Evolutionary conservation across 2,329 filamentous ascomycete species (phyloP).

Genomic region (Penicillium griseofulvum): DNA sequence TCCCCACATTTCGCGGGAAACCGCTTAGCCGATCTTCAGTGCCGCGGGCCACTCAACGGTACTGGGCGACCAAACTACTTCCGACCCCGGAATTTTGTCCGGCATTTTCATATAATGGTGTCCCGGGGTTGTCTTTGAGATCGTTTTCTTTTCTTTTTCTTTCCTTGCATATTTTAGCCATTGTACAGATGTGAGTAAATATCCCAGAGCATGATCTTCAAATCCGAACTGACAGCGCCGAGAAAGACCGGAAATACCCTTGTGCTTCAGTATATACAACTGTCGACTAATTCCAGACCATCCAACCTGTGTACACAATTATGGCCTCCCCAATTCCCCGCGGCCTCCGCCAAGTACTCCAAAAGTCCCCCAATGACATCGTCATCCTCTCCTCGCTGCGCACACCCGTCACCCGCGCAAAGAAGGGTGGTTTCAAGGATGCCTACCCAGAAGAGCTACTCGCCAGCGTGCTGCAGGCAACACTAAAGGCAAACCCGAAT

Average conservation of each 20-base stretch:
- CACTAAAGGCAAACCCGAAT: constrained; percentile 68
- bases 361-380: constrained; percentile 75
- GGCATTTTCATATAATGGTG: constrained; percentile 43
- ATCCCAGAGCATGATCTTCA: not conserved
- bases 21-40: constrained; percentile 39
- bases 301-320: constrained; percentile 13
- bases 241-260: not conserved
- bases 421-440: constrained; percentile 80
- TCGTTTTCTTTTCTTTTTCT: constrained; percentile 5
- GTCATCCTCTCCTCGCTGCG: constrained; percentile 89
- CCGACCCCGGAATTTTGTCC: constrained; percentile 32
- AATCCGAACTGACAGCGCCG: not conserved
- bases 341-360: constrained; percentile 72
- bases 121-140: not conserved
- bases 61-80: constrained; percentile 19
- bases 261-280: constrained; percentile 7
- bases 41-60: constrained; percentile 25
- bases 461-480: constrained; percentile 60
- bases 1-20: constrained; percentile 32
- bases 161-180: not conserved
- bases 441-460: constrained; percentile 90
- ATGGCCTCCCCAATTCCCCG: constrained; percentile 55
- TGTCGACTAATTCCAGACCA: constrained; percentile 4
- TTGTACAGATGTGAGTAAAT: constrained; percentile 1
- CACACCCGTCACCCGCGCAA: constrained; percentile 78